A percentile compares a stretch with the other conserved stretches of the same genome.
phyloP scores from a whole-genome alignment of 192 early-diverging fungal species.

The Jimgerdemannia flammicorona region DNA sequence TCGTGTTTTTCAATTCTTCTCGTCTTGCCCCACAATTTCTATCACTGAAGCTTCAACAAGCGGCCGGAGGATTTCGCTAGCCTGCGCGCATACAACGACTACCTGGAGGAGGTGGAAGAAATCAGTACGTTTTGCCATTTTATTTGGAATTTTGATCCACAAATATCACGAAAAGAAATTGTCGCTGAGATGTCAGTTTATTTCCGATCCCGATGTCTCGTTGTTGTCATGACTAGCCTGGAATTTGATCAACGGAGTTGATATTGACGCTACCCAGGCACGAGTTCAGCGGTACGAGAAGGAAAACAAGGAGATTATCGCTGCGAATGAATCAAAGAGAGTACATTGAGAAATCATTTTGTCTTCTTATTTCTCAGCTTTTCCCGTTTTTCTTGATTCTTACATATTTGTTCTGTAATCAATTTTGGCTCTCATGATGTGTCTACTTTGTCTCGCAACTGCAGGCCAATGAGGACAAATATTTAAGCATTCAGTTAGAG shows the following conservation, averaged over 20 bases:
- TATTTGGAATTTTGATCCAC: neutral
- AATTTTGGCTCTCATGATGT: neutral
- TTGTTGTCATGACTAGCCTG: slow-evolving; percentile 49
- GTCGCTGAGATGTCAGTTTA: neutral
- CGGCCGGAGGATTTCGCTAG: slow-evolving; percentile 83
- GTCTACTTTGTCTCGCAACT: neutral
- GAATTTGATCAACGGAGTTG: slow-evolving; percentile 83
- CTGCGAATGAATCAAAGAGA: slow-evolving; percentile 57
- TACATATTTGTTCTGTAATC: neutral
- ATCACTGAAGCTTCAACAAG: slow-evolving; percentile 74
- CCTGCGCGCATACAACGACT: slow-evolving; percentile 80
- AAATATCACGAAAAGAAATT: neutral
- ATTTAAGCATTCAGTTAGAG: slow-evolving; percentile 40
- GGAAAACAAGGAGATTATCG: slow-evolving; percentile 80
- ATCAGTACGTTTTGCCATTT: slow-evolving; percentile 45
- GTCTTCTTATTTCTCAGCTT: neutral
- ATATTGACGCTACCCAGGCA: slow-evolving; percentile 76
- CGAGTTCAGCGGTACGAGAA: slow-evolving; percentile 70
- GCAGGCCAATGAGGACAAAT: slow-evolving; percentile 56
- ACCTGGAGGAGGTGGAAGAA: slow-evolving; percentile 88
- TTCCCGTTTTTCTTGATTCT: neutral
- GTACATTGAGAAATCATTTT: slow-evolving; percentile 36
- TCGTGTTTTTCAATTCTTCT: slow-evolving; percentile 2
- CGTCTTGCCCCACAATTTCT: neutral
- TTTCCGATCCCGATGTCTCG: neutral